Conservation (phyloP, 169 alveolate species). For the Theileria annulata region DNA sequence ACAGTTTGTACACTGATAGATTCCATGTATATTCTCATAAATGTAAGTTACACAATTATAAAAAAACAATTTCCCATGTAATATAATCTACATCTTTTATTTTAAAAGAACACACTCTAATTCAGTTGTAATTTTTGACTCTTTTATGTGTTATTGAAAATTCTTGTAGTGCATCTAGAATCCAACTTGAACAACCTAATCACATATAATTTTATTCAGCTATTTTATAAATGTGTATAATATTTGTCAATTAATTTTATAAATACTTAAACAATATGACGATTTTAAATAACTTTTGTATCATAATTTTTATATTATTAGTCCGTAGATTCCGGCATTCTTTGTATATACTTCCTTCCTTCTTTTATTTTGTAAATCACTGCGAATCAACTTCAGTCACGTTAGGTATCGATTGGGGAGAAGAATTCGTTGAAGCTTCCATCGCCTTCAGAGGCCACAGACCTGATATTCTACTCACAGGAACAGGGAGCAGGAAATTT, state of each 20-base stretch:
- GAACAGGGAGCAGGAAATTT: slow-evolving; percentile 76
- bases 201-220: background rate
- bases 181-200: background rate
- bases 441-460: slow-evolving; percentile 76
- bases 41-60: background rate
- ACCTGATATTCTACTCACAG: slow-evolving; percentile 73
- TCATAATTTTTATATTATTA: background rate
- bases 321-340: background rate
- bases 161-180: slow-evolving; percentile 8
- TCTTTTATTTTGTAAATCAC: background rate
- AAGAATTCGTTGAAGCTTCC: slow-evolving; percentile 75
- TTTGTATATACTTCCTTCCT: slow-evolving; percentile 1
- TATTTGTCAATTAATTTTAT: background rate
- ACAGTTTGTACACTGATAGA: background rate
- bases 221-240: slow-evolving; percentile 1
- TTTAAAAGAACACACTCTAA: background rate
- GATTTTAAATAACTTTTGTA: slow-evolving; percentile 7
- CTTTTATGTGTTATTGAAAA: background rate
- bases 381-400: slow-evolving; percentile 34
- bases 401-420: slow-evolving; percentile 78
- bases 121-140: background rate
- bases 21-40: background rate
- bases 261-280: slow-evolving; percentile 1
- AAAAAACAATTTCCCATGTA: background rate
- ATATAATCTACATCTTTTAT: too few relatives aligned